phyloP scores from a whole-genome alignment of 495 filamentous ascomycete genomes.

The Penicillium roqueforti region DNA sequence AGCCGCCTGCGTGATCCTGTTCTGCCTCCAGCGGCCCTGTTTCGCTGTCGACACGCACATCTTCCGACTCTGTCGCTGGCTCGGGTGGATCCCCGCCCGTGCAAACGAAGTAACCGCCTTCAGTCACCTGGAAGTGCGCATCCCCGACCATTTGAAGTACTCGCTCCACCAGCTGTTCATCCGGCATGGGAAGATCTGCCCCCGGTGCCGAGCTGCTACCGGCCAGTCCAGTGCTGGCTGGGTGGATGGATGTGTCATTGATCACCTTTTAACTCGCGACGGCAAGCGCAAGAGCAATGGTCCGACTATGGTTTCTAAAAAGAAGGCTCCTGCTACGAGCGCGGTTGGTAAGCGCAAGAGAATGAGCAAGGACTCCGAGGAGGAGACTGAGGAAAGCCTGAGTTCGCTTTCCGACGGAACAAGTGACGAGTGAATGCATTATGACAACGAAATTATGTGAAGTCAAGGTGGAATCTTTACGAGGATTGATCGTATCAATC shows the following conservation, averaged over 20 bases:
- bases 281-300: conserved; percentile 28
- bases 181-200: conserved; percentile 76
- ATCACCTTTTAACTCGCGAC: conserved; percentile 45
- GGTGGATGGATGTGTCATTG: conserved; percentile 49
- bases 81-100: conserved; percentile 68
- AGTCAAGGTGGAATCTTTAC: neutral
- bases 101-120: conserved; percentile 68
- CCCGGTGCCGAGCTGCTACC: conserved; percentile 63
- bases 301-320: neutral
- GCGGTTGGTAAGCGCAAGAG: neutral
- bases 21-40: conserved; percentile 71
- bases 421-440: conserved; percentile 1
- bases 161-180: conserved; percentile 84
- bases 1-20: conserved; percentile 77
- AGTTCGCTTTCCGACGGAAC: neutral
- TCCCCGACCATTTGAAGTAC: conserved; percentile 87
- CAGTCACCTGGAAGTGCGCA: conserved; percentile 71
- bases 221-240: conserved; percentile 42
- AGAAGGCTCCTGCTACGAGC: neutral
- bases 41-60: conserved; percentile 89
- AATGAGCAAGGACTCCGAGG: neutral
- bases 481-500: neutral
- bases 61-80: conserved; percentile 74
- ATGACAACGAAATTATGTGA: neutral
- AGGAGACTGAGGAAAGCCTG: neutral